phyloP scores from a whole-genome alignment of 2,329 filamentous ascomycete species.

The Aspergillus hiratsukae region DNA sequence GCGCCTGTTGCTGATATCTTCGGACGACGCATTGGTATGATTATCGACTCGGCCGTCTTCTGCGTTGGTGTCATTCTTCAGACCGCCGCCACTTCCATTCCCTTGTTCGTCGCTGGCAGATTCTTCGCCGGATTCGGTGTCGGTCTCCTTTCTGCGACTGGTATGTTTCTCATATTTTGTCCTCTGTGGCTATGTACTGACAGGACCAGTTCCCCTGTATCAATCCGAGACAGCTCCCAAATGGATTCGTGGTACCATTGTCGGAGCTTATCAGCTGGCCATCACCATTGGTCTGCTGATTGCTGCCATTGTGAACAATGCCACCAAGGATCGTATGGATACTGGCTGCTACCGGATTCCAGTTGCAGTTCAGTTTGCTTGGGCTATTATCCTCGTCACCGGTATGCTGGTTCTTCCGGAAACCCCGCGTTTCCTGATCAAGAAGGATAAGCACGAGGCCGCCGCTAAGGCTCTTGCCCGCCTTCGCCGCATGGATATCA shows the following conservation, averaged over 20 bases:
- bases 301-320: constrained; percentile 69
- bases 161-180: constrained; percentile 45
- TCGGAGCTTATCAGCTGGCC: constrained; percentile 74
- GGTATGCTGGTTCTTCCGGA: constrained; percentile 76
- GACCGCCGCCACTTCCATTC: constrained; percentile 26
- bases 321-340: constrained; percentile 57
- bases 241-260: constrained; percentile 71
- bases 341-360: constrained; percentile 71
- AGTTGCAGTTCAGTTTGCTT: constrained; percentile 73
- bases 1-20: constrained; percentile 52
- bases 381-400: constrained; percentile 67
- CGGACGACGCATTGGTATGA: constrained; percentile 42
- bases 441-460: constrained; percentile 62
- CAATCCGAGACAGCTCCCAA: constrained; percentile 73
- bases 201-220: constrained; percentile 52
- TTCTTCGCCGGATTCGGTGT: constrained; percentile 56
- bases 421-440: constrained; percentile 79
- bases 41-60: constrained; percentile 30
- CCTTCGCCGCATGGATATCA: constrained; percentile 64
- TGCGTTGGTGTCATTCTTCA: constrained; percentile 34
- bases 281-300: constrained; percentile 73
- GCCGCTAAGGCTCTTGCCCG: constrained; percentile 60
- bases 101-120: constrained; percentile 46
- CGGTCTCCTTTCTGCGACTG: constrained; percentile 71
- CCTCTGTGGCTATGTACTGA: constrained; percentile 4